Percentiles rank a stretch among this genome's conserved stretches.
These are phyloP conservation scores for Hura crepitans DNA, from an alignment of 441 rosid genomes.

Conservation along the genomic window DNA sequence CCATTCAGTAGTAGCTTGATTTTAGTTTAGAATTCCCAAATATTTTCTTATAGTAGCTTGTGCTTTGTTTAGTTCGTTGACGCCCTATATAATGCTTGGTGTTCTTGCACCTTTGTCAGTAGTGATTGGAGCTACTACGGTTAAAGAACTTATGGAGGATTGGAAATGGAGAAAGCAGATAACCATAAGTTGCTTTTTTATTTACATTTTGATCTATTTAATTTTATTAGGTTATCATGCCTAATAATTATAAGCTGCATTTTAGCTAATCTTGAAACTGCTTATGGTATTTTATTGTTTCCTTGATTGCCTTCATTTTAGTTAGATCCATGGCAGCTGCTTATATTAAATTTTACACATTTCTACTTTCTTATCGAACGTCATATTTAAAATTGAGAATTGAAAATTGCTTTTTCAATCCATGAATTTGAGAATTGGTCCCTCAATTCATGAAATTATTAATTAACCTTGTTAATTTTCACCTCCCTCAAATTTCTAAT, in stretches of 20 bases:
- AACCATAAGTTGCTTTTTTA: constrained; percentile 12
- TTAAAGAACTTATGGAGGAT: constrained; percentile 87
- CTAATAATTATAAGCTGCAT: not conserved
- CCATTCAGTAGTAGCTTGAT: too few relatives aligned
- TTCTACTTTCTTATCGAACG: not conserved
- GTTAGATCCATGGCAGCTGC: not conserved
- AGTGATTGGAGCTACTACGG: constrained; percentile 88
- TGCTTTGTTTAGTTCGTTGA: constrained; percentile 69
- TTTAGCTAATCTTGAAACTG: not conserved
- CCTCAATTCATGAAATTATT: not conserved
- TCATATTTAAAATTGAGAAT: not conserved
- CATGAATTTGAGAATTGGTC: too few relatives aligned
- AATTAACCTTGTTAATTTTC: not conserved
- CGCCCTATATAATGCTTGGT: constrained; percentile 73
- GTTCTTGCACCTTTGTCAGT: constrained; percentile 68
- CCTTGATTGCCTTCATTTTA: not conserved
- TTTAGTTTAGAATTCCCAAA: too few relatives aligned
- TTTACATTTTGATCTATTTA: not conserved
- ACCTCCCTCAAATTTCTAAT: not conserved
- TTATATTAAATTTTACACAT: not conserved
- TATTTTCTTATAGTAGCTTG: constrained; percentile 75
- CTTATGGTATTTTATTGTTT: not conserved
- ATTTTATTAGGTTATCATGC: not conserved
- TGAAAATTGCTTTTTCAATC: too few relatives aligned
- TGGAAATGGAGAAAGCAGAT: constrained; percentile 83